Conservation (phyloP, 2,329 filamentous ascomycete genomes). For the Mariannaea elegans region DNA sequence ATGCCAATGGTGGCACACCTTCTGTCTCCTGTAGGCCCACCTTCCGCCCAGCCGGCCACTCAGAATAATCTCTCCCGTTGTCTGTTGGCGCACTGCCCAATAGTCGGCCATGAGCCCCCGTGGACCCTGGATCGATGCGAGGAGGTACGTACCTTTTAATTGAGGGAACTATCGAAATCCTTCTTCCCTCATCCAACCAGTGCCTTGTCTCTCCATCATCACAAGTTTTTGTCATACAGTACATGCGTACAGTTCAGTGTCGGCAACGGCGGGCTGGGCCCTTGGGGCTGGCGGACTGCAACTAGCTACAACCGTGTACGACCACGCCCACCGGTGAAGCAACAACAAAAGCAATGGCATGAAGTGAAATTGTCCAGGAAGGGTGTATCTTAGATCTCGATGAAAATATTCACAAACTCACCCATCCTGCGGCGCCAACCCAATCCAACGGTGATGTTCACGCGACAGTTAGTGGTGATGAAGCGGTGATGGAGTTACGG, state of each 20-base stretch:
- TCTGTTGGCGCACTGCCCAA: not conserved
- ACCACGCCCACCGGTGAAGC: not conserved
- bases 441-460: no score
- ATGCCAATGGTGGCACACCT: slow-evolving; percentile 14
- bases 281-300: slow-evolving; percentile 8
- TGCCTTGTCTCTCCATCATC: slow-evolving; percentile 12
- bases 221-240: not conserved
- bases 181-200: not conserved
- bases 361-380: not conserved
- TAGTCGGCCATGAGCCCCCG: not conserved
- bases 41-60: not conserved
- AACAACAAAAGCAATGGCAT: not conserved
- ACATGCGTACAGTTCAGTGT: not conserved
- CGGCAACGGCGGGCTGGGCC: slow-evolving; percentile 2
- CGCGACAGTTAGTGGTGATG: slow-evolving; percentile 8
- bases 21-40: slow-evolving; percentile 5
- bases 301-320: slow-evolving; percentile 1
- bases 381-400: not conserved
- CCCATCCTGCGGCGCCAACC: slow-evolving; percentile 8
- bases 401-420: slow-evolving; percentile 8
- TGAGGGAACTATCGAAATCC: slow-evolving; percentile 3
- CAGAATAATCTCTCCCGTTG: slow-evolving; percentile 6
- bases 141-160: not conserved
- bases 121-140: slow-evolving; percentile 5
- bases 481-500: slow-evolving; percentile 7